Conservation (phyloP, 2,329 filamentous ascomycete genomes). For the Penicillium janthinellum region DNA sequence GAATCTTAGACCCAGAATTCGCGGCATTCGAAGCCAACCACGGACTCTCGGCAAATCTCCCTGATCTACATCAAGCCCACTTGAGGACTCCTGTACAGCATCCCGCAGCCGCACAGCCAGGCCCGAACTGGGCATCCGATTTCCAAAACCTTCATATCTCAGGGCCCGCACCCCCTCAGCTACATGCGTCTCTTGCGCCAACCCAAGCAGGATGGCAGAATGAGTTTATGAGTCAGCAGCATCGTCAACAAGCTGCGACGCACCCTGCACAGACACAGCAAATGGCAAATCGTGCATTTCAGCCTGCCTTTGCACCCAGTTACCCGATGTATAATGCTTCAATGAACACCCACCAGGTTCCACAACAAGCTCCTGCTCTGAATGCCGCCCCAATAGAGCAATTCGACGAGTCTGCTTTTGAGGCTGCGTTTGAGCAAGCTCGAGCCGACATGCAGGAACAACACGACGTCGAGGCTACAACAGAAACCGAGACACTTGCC, state of each 20-base stretch:
- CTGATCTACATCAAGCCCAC: conserved; percentile 39
- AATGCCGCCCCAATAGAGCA: conserved; percentile 31
- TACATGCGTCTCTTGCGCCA: conserved; percentile 47
- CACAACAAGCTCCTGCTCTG: conserved; percentile 28
- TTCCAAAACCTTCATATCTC: conserved; percentile 50
- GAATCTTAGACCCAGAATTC: conserved; percentile 66
- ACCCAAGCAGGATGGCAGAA: conserved; percentile 58
- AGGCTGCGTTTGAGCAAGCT: conserved; percentile 48
- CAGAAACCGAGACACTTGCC: conserved; percentile 16
- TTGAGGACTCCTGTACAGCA: conserved; percentile 31
- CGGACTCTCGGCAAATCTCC: conserved; percentile 33
- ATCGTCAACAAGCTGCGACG: conserved; percentile 32
- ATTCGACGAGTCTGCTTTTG: conserved; percentile 50
- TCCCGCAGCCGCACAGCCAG: conserved; percentile 25
- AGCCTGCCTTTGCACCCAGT: conserved; percentile 31
- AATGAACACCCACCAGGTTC: conserved; percentile 27
- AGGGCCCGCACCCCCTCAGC: conserved; percentile 47
- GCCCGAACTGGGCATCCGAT: conserved; percentile 47
- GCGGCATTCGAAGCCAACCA: conserved; percentile 63
- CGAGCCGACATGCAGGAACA: conserved; percentile 41
- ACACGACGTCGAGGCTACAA: conserved; percentile 22
- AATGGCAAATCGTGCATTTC: conserved; percentile 27
- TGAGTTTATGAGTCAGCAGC: conserved; percentile 56
- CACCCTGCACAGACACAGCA: conserved; percentile 27
- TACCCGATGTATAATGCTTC: conserved; percentile 28